Evolutionary conservation across 176 grass and related monocot genomes (phyloP), one percentile per base, ranked within the genome.

Genomic region (Rhynchospora pubera): DNA sequence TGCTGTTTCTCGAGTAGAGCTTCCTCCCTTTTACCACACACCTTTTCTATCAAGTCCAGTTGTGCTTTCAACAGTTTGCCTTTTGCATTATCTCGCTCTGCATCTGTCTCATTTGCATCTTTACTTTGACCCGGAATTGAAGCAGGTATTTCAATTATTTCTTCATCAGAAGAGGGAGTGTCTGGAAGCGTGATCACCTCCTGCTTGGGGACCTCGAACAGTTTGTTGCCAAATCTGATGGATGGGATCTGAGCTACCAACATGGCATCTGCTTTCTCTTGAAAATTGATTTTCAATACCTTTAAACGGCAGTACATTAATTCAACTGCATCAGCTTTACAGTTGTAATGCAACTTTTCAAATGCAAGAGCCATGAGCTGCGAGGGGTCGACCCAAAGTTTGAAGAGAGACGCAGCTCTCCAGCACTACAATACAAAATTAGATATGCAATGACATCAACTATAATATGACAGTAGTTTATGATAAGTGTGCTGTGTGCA

Each of bases 331-430:
- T 46, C 70, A 89, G 87, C 85, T 88, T 74, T 79, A 80, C 95
- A 94, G 39, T 87, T 86, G 78, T 91, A 98, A 12, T 89, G 89
- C 77, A 98, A 83, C 61, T 82, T 79, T 78, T 91, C 65, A 50
- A 65, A 85, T 83, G 95, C 90, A 89, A 93, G 90, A 15, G 69
- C 58, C 51, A 90, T 86, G 60, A 93, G 91, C 74, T 98, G 88
- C 14, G 65, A 74, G 62, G 34, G 92, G 87, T 87, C 83, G 18
- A 98, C 30, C 68, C 91, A 94, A 80, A 93, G 92, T 73, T 93
- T 94, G 80, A 89, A 90, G 32, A 94, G 84, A 90, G 95, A 94
- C 74, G 92, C 88, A 87, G 95, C 95, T 85, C 90, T 90, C 95
- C 95, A 98, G 78, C 92, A 94, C 95, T 98, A 84, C 80, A 81